Evolutionary conservation across 208 protist species (phyloP).

Genomic region (Tetramitus jugosus): DNA sequence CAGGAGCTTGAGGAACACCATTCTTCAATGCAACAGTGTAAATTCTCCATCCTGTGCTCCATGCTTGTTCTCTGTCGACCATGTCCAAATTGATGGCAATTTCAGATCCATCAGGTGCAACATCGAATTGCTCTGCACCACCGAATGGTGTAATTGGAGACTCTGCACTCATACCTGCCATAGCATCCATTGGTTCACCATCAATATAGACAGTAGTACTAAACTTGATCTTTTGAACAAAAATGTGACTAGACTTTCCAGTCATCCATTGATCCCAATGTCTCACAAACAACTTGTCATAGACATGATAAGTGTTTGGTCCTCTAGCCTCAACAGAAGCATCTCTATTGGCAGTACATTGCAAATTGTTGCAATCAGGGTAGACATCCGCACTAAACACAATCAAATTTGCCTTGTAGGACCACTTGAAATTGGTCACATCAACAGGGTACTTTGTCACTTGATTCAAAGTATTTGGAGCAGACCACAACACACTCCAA

Average conservation of each 20-base stretch:
- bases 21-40: not conserved
- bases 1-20: not conserved
- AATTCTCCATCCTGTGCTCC: constrained; percentile 29
- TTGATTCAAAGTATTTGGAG: not conserved
- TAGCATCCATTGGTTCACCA: not conserved
- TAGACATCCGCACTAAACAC: constrained; percentile 30
- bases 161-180: constrained; percentile 24
- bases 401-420: not conserved
- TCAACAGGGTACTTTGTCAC: not conserved
- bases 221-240: constrained; percentile 12
- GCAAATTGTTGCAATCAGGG: not conserved
- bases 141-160: constrained; percentile 30
- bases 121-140: constrained; percentile 28
- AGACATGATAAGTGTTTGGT: constrained; percentile 31
- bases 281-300: constrained; percentile 28
- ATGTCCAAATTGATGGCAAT: constrained; percentile 32
- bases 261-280: constrained; percentile 33
- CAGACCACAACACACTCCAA: not conserved
- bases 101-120: constrained; percentile 20
- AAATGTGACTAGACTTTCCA: constrained; percentile 27
- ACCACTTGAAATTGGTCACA: not conserved
- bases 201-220: not conserved
- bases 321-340: constrained; percentile 17
- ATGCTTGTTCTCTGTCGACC: constrained; percentile 14
- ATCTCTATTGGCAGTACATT: constrained; percentile 31